phyloP scores from a whole-genome alignment of 805 yeast genomes.

The Candida insectorum region DNA sequence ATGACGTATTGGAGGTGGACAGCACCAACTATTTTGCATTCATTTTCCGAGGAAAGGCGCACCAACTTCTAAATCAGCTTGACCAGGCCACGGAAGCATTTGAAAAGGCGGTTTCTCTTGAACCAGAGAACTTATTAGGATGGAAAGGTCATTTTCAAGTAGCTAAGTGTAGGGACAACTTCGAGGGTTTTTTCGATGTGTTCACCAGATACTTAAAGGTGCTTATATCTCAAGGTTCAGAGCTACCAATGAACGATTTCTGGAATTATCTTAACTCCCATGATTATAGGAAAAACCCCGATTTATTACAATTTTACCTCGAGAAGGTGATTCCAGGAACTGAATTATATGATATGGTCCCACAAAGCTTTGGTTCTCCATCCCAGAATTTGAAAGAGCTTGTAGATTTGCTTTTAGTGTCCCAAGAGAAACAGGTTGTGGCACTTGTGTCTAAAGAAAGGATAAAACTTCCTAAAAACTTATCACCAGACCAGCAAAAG shows the following conservation, averaged over 20 bases:
- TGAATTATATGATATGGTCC: conserved; percentile 49
- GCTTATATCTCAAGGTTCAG: conserved; percentile 37
- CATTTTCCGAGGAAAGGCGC: conserved; percentile 70
- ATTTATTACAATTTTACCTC: conserved; percentile 46
- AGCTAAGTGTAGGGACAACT: conserved; percentile 33
- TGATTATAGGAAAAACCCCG: conserved; percentile 22
- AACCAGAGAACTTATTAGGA: conserved; percentile 54
- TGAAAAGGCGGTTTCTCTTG: conserved; percentile 45
- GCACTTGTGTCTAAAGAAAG: conserved; percentile 43
- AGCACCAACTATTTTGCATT: conserved; percentile 59
- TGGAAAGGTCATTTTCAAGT: conserved; percentile 78
- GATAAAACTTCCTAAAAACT: conserved; percentile 43
- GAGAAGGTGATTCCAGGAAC: conserved; percentile 55
- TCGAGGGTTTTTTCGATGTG: conserved; percentile 44
- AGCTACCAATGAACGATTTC: conserved; percentile 39
- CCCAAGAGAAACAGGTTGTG: conserved; percentile 42
- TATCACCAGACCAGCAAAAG: conserved; percentile 38
- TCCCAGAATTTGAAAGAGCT: conserved; percentile 43
- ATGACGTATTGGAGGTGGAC: conserved; percentile 56
- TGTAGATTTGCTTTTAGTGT: conserved; percentile 34
- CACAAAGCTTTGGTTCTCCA: conserved; percentile 41
- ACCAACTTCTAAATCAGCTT: conserved; percentile 41
- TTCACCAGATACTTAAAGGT: conserved; percentile 43
- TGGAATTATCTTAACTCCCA: conserved; percentile 41
- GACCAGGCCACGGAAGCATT: conserved; percentile 43